Percentiles rank a stretch among this genome's conserved stretches.
These are phyloP conservation scores for Pyrenophora seminiperda DNA, from an alignment of 2,329 filamentous ascomycete species.

Conservation along the genomic window DNA sequence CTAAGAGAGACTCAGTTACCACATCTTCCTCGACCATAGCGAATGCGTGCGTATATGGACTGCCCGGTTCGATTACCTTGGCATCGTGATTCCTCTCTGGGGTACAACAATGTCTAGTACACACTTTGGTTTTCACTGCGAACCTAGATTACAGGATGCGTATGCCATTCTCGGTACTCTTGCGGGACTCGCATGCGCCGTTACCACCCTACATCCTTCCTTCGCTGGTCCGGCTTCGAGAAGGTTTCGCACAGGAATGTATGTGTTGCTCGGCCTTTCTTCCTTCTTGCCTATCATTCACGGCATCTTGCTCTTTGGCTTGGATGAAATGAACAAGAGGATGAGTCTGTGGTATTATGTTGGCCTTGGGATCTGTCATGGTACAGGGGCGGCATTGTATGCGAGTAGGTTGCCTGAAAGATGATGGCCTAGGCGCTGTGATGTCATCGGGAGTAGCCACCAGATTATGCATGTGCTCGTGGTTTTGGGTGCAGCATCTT, in stretches of 20 bases:
- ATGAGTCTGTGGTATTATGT: slow-evolving; percentile 51
- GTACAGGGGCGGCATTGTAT: slow-evolving; percentile 19
- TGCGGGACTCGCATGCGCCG: slow-evolving; percentile 40
- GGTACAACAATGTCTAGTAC: slow-evolving; percentile 85
- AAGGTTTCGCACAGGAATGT: slow-evolving; percentile 50
- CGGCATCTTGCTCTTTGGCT: slow-evolving; percentile 38
- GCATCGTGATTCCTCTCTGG: slow-evolving; percentile 71
- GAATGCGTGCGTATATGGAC: slow-evolving; percentile 74
- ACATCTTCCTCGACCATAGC: slow-evolving; percentile 82
- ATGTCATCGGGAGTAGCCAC: slow-evolving; percentile 55
- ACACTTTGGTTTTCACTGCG: slow-evolving; percentile 55
- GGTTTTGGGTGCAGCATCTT: slow-evolving; percentile 47
- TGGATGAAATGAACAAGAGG: slow-evolving; percentile 42
- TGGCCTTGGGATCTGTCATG: slow-evolving; percentile 48
- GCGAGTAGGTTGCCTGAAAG: slow-evolving; percentile 53
- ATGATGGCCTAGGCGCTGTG: slow-evolving; percentile 51
- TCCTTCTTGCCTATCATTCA: slow-evolving; percentile 52
- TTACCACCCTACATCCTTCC: slow-evolving; percentile 45
- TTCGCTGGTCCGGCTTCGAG: slow-evolving; percentile 31
- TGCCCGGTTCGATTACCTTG: slow-evolving; percentile 88
- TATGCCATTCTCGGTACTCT: slow-evolving; percentile 47
- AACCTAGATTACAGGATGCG: slow-evolving; percentile 31
- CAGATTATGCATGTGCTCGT: slow-evolving; percentile 58
- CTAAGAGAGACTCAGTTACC: slow-evolving; percentile 61
- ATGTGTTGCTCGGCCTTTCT: slow-evolving; percentile 50